A percentile compares a stretch with the other conserved stretches of the same genome.
phyloP scores from a whole-genome alignment of 2,329 filamentous ascomycete genomes.

The Fusarium palustre region DNA sequence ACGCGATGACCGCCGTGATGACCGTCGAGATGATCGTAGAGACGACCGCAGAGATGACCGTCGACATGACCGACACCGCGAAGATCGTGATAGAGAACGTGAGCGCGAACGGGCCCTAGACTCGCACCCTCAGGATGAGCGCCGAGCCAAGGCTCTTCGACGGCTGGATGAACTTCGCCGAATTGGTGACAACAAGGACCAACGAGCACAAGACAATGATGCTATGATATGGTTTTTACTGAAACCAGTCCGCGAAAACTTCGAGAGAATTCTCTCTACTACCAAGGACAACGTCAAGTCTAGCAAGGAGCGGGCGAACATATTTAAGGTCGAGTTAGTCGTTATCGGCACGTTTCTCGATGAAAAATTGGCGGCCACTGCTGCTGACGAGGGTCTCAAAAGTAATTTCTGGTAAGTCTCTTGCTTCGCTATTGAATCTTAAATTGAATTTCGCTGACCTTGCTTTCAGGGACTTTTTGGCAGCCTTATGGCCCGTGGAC shows the following conservation, averaged over 20 bases:
- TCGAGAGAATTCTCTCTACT: conserved; percentile 69
- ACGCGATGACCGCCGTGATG: conserved; percentile 28
- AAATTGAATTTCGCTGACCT: conserved; percentile 34
- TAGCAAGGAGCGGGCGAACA: conserved; percentile 70
- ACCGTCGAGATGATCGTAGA: conserved; percentile 32
- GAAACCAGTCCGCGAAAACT: conserved; percentile 69
- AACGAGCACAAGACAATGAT: conserved; percentile 59
- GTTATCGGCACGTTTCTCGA: conserved; percentile 73
- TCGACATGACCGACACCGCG: conserved; percentile 40
- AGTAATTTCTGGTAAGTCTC: conserved; percentile 63
- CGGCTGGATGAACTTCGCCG: conserved; percentile 58
- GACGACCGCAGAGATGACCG: conserved; percentile 37
- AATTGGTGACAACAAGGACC: conserved; percentile 63
- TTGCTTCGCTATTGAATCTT: neutral
- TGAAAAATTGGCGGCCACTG: conserved; percentile 57
- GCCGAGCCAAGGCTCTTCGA: conserved; percentile 55
- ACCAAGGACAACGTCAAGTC: conserved; percentile 72
- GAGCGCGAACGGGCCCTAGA: conserved; percentile 46
- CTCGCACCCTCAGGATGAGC: conserved; percentile 54
- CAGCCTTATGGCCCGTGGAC: conserved; percentile 60
- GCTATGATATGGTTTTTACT: conserved; percentile 63
- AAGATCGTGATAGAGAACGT: conserved; percentile 43
- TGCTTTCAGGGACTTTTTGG: conserved; percentile 57
- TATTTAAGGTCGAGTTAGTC: conserved; percentile 71
- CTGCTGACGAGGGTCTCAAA: conserved; percentile 57